Percentiles rank a stretch among this genome's conserved stretches.
Evolutionary conservation across 768 basidiomycete species (phyloP).

Genomic region (Russula virescens): DNA sequence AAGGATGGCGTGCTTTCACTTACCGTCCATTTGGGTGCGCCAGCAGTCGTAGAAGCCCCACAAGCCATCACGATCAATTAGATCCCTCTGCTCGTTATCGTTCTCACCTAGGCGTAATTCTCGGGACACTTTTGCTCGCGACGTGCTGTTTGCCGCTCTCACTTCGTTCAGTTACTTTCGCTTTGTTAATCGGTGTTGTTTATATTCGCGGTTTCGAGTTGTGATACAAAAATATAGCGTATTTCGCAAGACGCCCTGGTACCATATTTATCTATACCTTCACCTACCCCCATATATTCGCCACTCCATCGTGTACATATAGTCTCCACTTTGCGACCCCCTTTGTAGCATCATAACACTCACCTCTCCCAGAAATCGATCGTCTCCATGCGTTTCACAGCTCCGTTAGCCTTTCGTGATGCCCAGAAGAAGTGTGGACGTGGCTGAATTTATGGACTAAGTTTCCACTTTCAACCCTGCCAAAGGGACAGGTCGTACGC

Average conservation of each 20-base stretch:
- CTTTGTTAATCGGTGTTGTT: not conserved
- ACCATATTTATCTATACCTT: conserved; percentile 6
- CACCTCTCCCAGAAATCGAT: conserved; percentile 5
- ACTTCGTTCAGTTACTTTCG: not conserved
- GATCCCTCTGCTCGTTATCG: not conserved
- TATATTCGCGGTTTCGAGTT: not conserved
- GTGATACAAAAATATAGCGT: not conserved
- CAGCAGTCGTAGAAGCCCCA: conserved; percentile 40
- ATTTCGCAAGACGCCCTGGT: not conserved
- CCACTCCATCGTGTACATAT: conserved; percentile 16
- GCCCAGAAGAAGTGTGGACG: too few species aligned
- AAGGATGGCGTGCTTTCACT: conserved; percentile 57
- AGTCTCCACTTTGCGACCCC: not conserved
- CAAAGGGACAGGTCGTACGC: not conserved
- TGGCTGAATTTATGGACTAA: too few species aligned
- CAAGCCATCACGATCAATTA: conserved; percentile 45
- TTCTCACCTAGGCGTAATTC: not conserved
- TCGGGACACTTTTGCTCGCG: not conserved
- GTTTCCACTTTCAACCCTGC: not conserved
- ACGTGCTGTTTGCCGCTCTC: not conserved
- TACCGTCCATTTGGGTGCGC: conserved; percentile 46
- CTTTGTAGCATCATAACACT: conserved; percentile 15
- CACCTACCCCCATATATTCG: not conserved
- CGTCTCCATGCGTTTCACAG: not conserved
- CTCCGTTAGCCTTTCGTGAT: not conserved